Evolutionary conservation across 768 basidiomycete genomes (phyloP).

Genomic region (Tricholoma sp.): DNA sequence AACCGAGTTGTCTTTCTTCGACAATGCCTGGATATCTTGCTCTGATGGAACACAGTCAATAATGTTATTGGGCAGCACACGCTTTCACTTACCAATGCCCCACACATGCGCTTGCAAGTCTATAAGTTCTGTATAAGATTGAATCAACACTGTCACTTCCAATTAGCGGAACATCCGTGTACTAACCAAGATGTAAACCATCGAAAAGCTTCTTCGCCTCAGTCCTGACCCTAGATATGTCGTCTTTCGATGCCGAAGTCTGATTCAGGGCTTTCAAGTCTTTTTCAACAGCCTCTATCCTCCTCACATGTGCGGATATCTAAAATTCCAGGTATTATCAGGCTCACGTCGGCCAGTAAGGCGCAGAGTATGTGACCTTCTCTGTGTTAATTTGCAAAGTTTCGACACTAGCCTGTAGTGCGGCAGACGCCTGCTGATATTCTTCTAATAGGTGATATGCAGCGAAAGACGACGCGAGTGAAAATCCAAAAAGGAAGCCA

Average conservation of each 20-base stretch:
- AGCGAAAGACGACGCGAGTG: slow-evolving; percentile 79
- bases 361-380: slow-evolving; percentile 43
- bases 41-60: slow-evolving; percentile 35
- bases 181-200: slow-evolving; percentile 72
- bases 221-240: slow-evolving; percentile 65
- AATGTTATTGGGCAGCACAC: background rate
- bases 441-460: slow-evolving; percentile 88
- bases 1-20: slow-evolving; percentile 63
- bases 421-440: slow-evolving; percentile 84
- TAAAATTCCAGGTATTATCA: slow-evolving; percentile 21
- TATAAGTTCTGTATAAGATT: slow-evolving; percentile 55
- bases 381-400: slow-evolving; percentile 81
- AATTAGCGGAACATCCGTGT: no score
- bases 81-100: slow-evolving; percentile 71
- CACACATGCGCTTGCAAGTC: slow-evolving; percentile 79
- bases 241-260: slow-evolving; percentile 70
- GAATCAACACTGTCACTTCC: background rate
- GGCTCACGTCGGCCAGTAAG: background rate
- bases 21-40: slow-evolving; percentile 72
- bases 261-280: slow-evolving; percentile 74
- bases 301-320: slow-evolving; percentile 78
- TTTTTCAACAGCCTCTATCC: slow-evolving; percentile 87
- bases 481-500: slow-evolving; percentile 87
- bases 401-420: slow-evolving; percentile 82
- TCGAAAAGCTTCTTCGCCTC: slow-evolving; percentile 89